Conservation (phyloP, 139 green algal species). For the Chlamydomonas sp. region DNA sequence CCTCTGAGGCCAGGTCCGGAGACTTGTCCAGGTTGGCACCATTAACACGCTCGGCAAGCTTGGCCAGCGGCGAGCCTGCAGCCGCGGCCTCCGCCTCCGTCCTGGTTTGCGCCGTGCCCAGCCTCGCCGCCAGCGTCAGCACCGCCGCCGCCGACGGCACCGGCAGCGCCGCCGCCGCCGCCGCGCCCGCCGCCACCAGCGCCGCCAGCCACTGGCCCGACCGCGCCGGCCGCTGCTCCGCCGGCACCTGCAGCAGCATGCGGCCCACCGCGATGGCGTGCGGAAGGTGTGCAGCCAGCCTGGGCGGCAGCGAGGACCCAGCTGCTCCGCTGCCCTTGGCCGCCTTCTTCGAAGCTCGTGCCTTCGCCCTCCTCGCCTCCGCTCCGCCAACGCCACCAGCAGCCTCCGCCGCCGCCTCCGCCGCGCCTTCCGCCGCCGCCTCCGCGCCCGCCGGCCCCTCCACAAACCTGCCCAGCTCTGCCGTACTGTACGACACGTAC, state of each 20-base stretch:
- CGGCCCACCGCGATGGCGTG: conserved; percentile 7
- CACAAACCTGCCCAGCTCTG: background rate
- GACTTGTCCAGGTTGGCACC: no score
- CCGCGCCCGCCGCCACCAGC: background rate
- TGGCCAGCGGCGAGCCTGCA: background rate
- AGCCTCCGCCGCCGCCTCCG: background rate
- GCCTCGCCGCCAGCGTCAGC: conserved; percentile 6
- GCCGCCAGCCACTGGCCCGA: background rate
- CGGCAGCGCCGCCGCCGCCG: background rate
- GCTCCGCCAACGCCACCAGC: no score
- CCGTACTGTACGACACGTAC: conserved; percentile 17
- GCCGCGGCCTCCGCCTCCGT: background rate
- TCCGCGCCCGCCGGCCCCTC: background rate
- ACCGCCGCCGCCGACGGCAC: background rate
- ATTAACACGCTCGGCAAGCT: no score
- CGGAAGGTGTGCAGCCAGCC: background rate
- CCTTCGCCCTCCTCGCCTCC: no score
- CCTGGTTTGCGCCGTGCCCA: background rate
- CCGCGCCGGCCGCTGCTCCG: background rate
- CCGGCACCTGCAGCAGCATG: background rate
- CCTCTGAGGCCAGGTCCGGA: no score
- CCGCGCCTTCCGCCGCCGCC: background rate
- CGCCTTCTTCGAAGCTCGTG: no score
- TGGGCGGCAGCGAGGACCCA: background rate
- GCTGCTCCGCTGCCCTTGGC: background rate